These are phyloP conservation scores for Aspergillus sparsus DNA, from an alignment of 495 filamentous ascomycete species.

Conservation along the genomic window DNA sequence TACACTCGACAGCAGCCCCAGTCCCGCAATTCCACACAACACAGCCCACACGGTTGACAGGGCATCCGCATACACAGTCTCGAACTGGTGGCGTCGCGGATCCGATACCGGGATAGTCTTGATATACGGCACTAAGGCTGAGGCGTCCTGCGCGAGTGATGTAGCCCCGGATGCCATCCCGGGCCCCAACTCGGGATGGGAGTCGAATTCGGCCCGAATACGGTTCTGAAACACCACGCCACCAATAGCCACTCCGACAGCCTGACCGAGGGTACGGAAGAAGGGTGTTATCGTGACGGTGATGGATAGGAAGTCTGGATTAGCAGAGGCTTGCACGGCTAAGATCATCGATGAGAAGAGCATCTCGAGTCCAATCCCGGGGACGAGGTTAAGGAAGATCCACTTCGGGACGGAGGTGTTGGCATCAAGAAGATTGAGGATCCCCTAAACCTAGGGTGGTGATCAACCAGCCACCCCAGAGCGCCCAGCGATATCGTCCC, in stretches of 20 bases:
- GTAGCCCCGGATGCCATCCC: conserved; percentile 43
- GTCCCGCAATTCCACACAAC: conserved; percentile 52
- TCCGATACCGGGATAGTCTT: conserved; percentile 49
- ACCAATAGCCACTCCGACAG: conserved; percentile 56
- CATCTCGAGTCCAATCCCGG: conserved; percentile 50
- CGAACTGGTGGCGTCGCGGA: conserved; percentile 41
- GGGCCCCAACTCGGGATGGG: conserved; percentile 42
- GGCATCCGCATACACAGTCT: conserved; percentile 56
- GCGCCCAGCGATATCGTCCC: conserved; percentile 49
- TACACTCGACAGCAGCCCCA: conserved; percentile 51
- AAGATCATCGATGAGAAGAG: conserved; percentile 49
- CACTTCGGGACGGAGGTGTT: conserved; percentile 43
- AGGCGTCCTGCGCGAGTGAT: conserved; percentile 50
- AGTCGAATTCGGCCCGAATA: conserved; percentile 48
- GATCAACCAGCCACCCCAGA: conserved; percentile 53
- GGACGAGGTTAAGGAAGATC: conserved; percentile 49
- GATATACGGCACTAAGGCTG: conserved; percentile 58
- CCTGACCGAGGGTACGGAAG: conserved; percentile 56
- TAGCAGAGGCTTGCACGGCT: conserved; percentile 49
- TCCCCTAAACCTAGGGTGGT: conserved; percentile 48
- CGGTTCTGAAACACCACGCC: conserved; percentile 62
- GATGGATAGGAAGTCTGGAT: conserved; percentile 44
- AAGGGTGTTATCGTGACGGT: conserved; percentile 57
- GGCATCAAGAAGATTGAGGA: conserved; percentile 48
- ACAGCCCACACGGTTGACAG: conserved; percentile 58